Percentiles rank a stretch among this genome's conserved stretches.
These are phyloP conservation scores for Globisporangium rhizosaccharum DNA, from an alignment of 352 stramenopile genomes.

Conservation along the genomic window DNA sequence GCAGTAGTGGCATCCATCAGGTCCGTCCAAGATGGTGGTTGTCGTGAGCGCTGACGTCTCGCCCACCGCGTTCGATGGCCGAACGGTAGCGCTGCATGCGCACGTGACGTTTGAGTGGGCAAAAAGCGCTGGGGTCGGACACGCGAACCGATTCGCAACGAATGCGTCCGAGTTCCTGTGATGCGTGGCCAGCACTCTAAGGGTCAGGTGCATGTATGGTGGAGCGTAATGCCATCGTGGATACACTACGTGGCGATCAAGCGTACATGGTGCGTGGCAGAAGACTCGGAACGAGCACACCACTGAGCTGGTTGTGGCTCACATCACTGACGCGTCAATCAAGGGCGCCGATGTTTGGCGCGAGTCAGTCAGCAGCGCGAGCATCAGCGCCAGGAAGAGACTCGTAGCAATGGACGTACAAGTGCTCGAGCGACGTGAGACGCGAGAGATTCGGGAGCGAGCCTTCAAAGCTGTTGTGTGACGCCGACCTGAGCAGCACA, in stretches of 20 bases:
- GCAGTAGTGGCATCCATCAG: slow-evolving; percentile 28
- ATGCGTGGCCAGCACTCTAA: not conserved
- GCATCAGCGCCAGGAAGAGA: too few species aligned
- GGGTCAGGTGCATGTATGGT: slow-evolving; percentile 8
- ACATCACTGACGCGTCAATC: slow-evolving; percentile 23
- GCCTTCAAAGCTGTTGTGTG: slow-evolving; percentile 38
- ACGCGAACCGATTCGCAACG: slow-evolving; percentile 20
- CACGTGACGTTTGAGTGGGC: slow-evolving; percentile 18
- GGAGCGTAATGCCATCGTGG: not conserved
- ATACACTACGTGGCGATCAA: not conserved
- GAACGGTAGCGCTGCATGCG: too few species aligned
- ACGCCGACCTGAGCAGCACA: slow-evolving; percentile 31
- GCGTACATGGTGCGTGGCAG: slow-evolving; percentile 28
- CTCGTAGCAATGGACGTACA: slow-evolving; percentile 25
- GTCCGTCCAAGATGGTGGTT: not conserved
- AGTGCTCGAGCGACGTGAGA: slow-evolving; percentile 31
- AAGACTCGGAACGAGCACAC: slow-evolving; percentile 12
- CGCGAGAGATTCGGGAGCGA: slow-evolving; percentile 36
- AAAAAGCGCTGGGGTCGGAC: slow-evolving; percentile 7
- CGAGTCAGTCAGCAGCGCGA: too few species aligned
- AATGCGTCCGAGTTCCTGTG: slow-evolving; percentile 9
- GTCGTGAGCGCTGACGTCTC: not conserved
- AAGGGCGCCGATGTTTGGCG: too few species aligned
- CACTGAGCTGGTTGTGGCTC: slow-evolving; percentile 25
- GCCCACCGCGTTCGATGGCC: too few species aligned